Evolutionary conservation across 2,329 filamentous ascomycete species (phyloP), one percentile per base, ranked within the genome.

Genomic region (Fusarium mundagurra): DNA sequence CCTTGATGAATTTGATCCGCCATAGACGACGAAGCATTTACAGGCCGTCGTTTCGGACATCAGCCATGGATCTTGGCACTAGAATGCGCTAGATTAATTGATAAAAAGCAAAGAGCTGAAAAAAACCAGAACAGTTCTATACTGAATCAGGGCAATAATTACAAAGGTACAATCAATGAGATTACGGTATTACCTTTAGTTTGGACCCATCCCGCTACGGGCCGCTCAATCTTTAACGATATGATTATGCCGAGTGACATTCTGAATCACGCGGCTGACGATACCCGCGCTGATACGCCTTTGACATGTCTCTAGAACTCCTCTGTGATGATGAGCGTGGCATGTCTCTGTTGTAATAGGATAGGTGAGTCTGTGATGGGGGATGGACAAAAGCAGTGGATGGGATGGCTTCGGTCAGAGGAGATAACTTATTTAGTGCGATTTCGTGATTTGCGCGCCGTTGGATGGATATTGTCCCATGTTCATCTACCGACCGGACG

Each of bases 381-480:
- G 48, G 43, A 38, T 31, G 33, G 9, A 33, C 45, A 22, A 48
- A 43, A 20, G 44, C 44, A 51, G 44, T 33, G n/a, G n/a, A 33
- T 31, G 47, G 29, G 47, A 31, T 29, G 53, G 67, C 41, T 54
- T 20, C 3, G n/a, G 47, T 34, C 27, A 18, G 41, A 51, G 20
- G 44, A 61, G 58, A 48, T 69, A 61, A 57, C 31, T 36, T 38
- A 14, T 67, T 67, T 38, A 14, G 69, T 67, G 61, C 50, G 29
- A 60, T 53, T 67, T 27, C 33, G 20, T 36, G 34, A 24, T 44
- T 39, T 31, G 22, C 36, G 38, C 53, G 38, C 68, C 38, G 39
- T 61, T 47, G 38, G 48, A 47, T 47, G 38, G 29, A 47, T 41
- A 50, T 51, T 58, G 51, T 41, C 48, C 57, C 43, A 39, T 47